Conservation (phyloP, 2,329 filamentous ascomycete species). For the Didymella arachidicola region DNA sequence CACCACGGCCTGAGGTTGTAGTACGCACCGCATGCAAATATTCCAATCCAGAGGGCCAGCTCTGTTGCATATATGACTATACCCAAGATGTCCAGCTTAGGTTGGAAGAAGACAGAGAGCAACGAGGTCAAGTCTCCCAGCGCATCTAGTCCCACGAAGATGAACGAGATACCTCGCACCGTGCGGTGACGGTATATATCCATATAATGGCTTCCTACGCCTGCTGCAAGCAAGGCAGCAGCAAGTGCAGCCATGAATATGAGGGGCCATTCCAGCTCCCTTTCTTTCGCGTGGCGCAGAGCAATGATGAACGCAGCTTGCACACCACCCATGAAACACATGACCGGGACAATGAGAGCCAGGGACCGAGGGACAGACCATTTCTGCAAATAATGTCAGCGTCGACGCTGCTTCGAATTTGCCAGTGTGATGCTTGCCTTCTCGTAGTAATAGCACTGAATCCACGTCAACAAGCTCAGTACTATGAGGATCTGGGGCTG, state of each 20-base stretch:
- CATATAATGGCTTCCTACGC: constrained; percentile 73
- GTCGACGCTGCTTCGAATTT: neutral
- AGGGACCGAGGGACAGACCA: constrained; percentile 62
- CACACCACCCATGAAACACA: constrained; percentile 64
- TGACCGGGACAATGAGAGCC: constrained; percentile 60
- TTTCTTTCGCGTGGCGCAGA: constrained; percentile 55
- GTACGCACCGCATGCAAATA: constrained; percentile 70
- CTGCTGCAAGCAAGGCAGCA: constrained; percentile 68
- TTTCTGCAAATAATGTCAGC: constrained; percentile 49
- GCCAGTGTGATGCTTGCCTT: constrained; percentile 30
- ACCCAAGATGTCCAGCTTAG: constrained; percentile 65
- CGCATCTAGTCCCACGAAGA: constrained; percentile 75
- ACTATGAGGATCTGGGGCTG: constrained; percentile 65
- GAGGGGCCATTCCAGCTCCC: constrained; percentile 65
- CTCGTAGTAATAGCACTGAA: constrained; percentile 64
- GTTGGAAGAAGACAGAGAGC: constrained; percentile 69
- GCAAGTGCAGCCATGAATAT: constrained; percentile 73
- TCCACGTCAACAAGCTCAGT: constrained; percentile 62
- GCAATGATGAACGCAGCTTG: constrained; percentile 68
- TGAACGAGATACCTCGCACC: constrained; percentile 74
- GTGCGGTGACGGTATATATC: constrained; percentile 73
- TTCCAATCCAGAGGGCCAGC: constrained; percentile 70
- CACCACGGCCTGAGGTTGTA: constrained; percentile 70
- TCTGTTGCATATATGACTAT: constrained; percentile 73
- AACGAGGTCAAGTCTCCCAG: constrained; percentile 73